These are phyloP conservation scores for Mortierella claussenii DNA, from an alignment of 192 early-diverging fungal genomes.

Conservation along the genomic window DNA sequence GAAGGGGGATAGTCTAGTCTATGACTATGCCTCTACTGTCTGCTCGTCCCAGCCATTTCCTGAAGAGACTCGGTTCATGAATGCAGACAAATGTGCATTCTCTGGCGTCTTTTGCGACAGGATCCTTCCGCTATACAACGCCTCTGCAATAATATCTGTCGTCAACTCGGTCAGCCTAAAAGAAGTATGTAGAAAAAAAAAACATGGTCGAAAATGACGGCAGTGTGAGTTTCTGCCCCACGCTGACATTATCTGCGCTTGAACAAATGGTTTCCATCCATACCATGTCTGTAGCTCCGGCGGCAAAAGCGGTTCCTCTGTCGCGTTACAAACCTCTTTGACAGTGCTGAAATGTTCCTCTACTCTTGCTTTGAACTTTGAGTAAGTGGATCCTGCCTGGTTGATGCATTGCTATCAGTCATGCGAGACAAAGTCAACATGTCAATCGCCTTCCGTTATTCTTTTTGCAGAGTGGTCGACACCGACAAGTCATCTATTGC, in stretches of 20 bases:
- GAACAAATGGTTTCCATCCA: too few relatives aligned
- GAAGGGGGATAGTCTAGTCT: too few relatives aligned
- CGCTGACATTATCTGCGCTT: too few relatives aligned
- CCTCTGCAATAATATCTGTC: conserved; percentile 57
- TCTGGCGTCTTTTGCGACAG: conserved; percentile 50
- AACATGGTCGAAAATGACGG: not conserved
- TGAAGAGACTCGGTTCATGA: conserved; percentile 44
- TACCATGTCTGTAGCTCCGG: conserved; percentile 55
- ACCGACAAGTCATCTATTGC: too few relatives aligned
- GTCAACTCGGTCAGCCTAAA: conserved; percentile 57
- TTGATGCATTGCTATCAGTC: conserved; percentile 57
- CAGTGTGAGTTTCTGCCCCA: too few relatives aligned
- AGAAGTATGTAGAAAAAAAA: too few relatives aligned
- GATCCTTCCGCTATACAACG: conserved; percentile 55
- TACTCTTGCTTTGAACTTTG: conserved; percentile 57
- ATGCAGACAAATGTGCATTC: conserved; percentile 31
- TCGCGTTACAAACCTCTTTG: conserved; percentile 46
- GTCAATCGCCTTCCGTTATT: too few relatives aligned
- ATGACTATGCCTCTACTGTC: too few relatives aligned
- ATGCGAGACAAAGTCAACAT: too few relatives aligned
- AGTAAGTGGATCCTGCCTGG: conserved; percentile 53
- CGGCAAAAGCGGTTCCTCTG: conserved; percentile 47
- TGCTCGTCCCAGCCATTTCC: conserved; percentile 19
- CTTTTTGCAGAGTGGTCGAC: too few relatives aligned
- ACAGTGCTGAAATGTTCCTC: conserved; percentile 55